Base-by-base conservation (phyloP, 2,329 filamentous ascomycete genomes). In the Arthrobotrys iridis region DNA sequence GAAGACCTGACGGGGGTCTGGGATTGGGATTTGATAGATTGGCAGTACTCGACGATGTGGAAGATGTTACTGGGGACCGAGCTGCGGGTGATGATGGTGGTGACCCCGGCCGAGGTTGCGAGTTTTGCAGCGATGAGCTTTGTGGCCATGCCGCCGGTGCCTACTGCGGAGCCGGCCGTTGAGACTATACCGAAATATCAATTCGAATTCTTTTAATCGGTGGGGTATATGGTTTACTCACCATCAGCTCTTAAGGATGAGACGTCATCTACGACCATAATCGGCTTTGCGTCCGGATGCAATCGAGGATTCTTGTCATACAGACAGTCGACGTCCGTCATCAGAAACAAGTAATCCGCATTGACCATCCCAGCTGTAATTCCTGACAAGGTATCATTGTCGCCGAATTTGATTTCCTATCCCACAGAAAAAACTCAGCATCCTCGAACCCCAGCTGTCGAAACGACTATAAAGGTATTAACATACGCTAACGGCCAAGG, bases 321-420 rank as follows among this genome's bases (percentile, higher is more conserved):
- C 10, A 99, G 85, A 81, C 94, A 97, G 81, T 99, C 95, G 52
- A 99, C 95, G 81, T 99, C 95, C 0, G 95, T 99, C 95, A 99
- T 98, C 77, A 99, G 87, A 83, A 99, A 99, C 7, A 99, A 86
- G 80, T 97, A 92, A 80, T 99, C 93, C 58, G 95, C 95, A 80
- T 97, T 93, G 18, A 98, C 92, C 93, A 98, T 98, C 78, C 91
- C 95, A 0, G 95, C 93, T 0, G 95, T 97, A 79, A 99, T 97
- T 68, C 95, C 95, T 10, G 93, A 97, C 50, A 99, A 86, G 1
- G 95, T 99, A 82, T 99, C 95, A 80, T 99, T 99, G 85, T 99
- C 95, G 78, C 95, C 95, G 81, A 99, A 99, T 85, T 98, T 98
- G 84, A 99, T 99, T 86, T 99, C 95, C 78, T 79, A 58, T 24